Conservation (phyloP, 2,329 filamentous ascomycete species). For the Dryadomyces sulphureus region DNA sequence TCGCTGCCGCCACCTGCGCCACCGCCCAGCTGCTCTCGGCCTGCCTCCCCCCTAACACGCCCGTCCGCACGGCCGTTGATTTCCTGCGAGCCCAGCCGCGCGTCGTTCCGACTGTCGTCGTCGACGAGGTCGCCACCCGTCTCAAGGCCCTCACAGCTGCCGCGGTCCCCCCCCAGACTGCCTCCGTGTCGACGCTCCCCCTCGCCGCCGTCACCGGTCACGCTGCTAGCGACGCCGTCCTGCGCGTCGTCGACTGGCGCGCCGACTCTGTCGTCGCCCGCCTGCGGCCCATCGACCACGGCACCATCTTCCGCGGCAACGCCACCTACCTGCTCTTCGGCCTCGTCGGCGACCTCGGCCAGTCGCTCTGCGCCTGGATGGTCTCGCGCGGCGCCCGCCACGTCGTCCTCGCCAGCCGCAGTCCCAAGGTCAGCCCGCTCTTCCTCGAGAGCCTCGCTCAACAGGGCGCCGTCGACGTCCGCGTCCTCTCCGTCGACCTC, state of each 20-base stretch:
- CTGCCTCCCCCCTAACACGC: too few relatives aligned
- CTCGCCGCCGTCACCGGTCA: too few relatives aligned
- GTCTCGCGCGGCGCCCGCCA: slow-evolving; percentile 20
- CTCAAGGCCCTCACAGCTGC: too few relatives aligned
- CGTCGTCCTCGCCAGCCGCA: slow-evolving; percentile 23
- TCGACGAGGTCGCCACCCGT: too few relatives aligned
- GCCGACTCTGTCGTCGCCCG: neutral
- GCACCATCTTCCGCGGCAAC: slow-evolving; percentile 11
- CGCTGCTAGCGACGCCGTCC: too few relatives aligned
- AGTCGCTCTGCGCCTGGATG: slow-evolving; percentile 25
- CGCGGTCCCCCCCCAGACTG: too few relatives aligned
- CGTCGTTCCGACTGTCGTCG: too few relatives aligned
- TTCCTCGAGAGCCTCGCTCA: neutral
- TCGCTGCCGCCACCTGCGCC: too few relatives aligned
- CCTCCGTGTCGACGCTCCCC: too few relatives aligned
- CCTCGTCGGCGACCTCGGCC: slow-evolving; percentile 20
- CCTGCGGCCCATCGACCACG: neutral
- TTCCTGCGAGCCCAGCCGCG: too few relatives aligned
- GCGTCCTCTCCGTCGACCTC: neutral
- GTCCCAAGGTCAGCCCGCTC: neutral
- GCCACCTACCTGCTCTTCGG: slow-evolving; percentile 22
- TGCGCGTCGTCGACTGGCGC: neutral
- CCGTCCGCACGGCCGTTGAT: too few relatives aligned
- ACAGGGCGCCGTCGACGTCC: neutral
- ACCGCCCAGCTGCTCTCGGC: too few relatives aligned